phyloP scores from a whole-genome alignment of 257 asterid species.

The Rehmannia glutinosa region DNA sequence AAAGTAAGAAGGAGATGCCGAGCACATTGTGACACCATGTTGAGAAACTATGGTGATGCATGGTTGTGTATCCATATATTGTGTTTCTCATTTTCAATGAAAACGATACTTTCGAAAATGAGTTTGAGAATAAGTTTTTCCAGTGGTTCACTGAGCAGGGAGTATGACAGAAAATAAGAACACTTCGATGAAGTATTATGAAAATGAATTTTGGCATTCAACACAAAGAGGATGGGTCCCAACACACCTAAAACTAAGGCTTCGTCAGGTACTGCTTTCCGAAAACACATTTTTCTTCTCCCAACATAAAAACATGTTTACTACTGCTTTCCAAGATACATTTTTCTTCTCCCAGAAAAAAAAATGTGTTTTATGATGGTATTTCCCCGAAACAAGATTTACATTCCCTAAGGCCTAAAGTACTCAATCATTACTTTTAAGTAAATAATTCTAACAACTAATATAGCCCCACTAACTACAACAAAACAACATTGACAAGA shows the following conservation, averaged over 20 bases:
- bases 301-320: not conserved
- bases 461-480: not conserved
- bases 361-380: not conserved
- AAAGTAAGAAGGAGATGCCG: not conserved
- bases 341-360: not conserved
- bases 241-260: too few species aligned
- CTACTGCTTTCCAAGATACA: not conserved
- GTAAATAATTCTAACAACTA: not conserved
- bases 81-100: slow-evolving; percentile 3
- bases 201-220: not conserved
- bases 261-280: not conserved
- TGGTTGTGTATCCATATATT: not conserved
- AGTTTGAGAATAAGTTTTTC: not conserved
- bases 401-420: not conserved
- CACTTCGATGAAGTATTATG: not conserved
- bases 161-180: not conserved
- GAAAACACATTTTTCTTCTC: not conserved
- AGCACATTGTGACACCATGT: slow-evolving; percentile 3
- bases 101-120: not conserved
- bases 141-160: not conserved
- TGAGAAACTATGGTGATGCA: slow-evolving; percentile 4
- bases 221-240: too few species aligned
- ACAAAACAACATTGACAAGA: not conserved
- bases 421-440: not conserved
- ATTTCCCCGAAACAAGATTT: not conserved